phyloP scores from a whole-genome alignment of 805 yeast genomes.

The Komagataella pastoris region DNA sequence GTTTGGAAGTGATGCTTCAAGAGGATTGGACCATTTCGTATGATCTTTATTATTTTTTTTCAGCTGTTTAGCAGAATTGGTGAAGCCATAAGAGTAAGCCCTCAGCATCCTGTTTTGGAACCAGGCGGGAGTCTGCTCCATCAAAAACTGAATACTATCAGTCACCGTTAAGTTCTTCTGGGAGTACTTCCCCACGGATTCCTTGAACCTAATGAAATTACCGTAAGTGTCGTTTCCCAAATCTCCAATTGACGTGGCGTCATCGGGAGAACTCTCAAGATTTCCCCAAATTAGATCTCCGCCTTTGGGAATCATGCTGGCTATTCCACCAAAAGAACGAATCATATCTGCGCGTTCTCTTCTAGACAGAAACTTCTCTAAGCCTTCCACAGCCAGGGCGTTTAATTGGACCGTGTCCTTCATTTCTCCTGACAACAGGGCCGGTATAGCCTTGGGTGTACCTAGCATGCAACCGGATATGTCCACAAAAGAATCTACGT shows the following conservation, averaged over 20 bases:
- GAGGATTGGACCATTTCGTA: constrained; percentile 86
- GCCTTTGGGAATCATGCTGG: constrained; percentile 95
- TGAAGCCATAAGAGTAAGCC: constrained; percentile 71
- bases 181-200: constrained; percentile 28
- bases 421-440: constrained; percentile 95
- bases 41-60: constrained; percentile 53
- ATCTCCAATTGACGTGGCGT: constrained; percentile 21
- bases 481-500: constrained; percentile 72
- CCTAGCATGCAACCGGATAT: constrained; percentile 87
- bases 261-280: constrained; percentile 57
- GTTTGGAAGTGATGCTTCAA: constrained; percentile 81
- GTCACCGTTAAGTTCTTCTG: constrained; percentile 45
- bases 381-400: constrained; percentile 83
- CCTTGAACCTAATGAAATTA: constrained; percentile 53
- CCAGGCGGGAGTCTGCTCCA: constrained; percentile 66
- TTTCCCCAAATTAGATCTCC: constrained; percentile 87
- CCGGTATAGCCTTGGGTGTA: constrained; percentile 89
- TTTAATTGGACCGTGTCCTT: constrained; percentile 92
- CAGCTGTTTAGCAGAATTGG: constrained; percentile 47
- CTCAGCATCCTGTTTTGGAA: constrained; percentile 47
- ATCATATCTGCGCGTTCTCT: constrained; percentile 80
- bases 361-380: constrained; percentile 87
- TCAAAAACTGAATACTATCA: constrained; percentile 54
- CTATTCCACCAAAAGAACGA: constrained; percentile 84
- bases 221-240: constrained; percentile 37